phyloP scores from a whole-genome alignment of 768 basidiomycete species.

The Chlorophyllum brunneum region DNA sequence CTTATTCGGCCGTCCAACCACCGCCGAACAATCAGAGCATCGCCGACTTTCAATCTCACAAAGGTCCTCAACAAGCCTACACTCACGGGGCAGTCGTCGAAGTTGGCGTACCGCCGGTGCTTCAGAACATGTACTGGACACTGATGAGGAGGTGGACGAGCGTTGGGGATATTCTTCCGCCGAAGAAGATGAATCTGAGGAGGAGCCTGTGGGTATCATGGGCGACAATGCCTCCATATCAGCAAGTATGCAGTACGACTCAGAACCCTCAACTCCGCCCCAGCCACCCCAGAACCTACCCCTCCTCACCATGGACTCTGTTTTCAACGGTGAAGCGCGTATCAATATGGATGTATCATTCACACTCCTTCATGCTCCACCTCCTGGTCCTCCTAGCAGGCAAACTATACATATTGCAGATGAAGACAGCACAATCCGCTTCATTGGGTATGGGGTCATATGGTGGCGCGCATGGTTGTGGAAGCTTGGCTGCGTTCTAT shows the following conservation, averaged over 20 bases:
- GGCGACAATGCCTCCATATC: slow-evolving; percentile 42
- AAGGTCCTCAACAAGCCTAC: slow-evolving; percentile 48
- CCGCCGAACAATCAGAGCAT: slow-evolving; percentile 33
- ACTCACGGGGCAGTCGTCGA: slow-evolving; percentile 47
- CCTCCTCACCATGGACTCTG: slow-evolving; percentile 65
- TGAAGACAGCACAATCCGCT: slow-evolving; percentile 84
- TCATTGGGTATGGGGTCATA: slow-evolving; percentile 79
- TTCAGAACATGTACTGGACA: slow-evolving; percentile 55
- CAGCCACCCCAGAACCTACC: slow-evolving; percentile 52
- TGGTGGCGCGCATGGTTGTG: slow-evolving; percentile 63
- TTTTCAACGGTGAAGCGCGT: slow-evolving; percentile 81
- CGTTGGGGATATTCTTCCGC: slow-evolving; percentile 94
- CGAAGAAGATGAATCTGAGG: slow-evolving; percentile 57
- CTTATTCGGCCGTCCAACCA: slow-evolving; percentile 54
- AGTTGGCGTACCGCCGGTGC: slow-evolving; percentile 52
- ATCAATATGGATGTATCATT: slow-evolving; percentile 75
- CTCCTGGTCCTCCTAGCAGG: slow-evolving; percentile 76
- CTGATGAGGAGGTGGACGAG: slow-evolving; percentile 60
- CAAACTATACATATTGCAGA: slow-evolving; percentile 86
- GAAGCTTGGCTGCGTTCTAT: slow-evolving; percentile 62
- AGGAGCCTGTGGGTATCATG: slow-evolving; percentile 31
- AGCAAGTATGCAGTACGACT: slow-evolving; percentile 69
- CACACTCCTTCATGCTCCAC: slow-evolving; percentile 63
- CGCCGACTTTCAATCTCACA: slow-evolving; percentile 56
- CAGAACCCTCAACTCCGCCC: slow-evolving; percentile 60